A percentile compares a stretch with the other conserved stretches of the same genome.
Evolutionary conservation across 164 flowering plant species (phyloP).

Genomic region (Tetrastigma voinierianum): DNA sequence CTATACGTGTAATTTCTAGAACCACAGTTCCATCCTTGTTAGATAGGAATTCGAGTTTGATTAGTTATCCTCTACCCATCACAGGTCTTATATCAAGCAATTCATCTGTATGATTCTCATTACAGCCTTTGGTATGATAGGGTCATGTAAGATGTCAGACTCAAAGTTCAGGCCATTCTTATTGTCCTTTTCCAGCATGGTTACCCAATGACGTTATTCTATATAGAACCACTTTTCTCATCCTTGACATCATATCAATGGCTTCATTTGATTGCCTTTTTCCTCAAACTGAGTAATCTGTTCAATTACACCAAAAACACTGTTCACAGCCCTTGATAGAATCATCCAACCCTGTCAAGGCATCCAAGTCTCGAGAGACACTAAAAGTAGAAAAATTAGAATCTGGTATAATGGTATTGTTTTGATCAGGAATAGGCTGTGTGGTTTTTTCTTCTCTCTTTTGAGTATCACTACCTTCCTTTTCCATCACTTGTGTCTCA

Average conservation of each 20-base stretch:
- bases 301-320: slow-evolving; percentile 89
- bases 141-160: slow-evolving; percentile 19
- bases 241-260: slow-evolving; percentile 21
- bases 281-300: slow-evolving; percentile 74
- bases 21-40: slow-evolving; percentile 5
- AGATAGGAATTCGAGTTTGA: slow-evolving; percentile 4
- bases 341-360: slow-evolving; percentile 88
- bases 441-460: slow-evolving; percentile 39
- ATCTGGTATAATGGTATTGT: slow-evolving; percentile 20
- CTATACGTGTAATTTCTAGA: slow-evolving; percentile 13
- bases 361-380: slow-evolving; percentile 84
- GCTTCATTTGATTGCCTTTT: slow-evolving; percentile 31
- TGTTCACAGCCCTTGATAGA: slow-evolving; percentile 95
- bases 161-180: slow-evolving; percentile 4
- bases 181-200: slow-evolving; percentile 11
- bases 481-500: slow-evolving; percentile 36
- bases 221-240: slow-evolving; percentile 24
- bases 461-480: slow-evolving; percentile 33
- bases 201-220: slow-evolving; percentile 16
- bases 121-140: slow-evolving; percentile 7
- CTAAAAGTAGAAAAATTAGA: slow-evolving; percentile 42
- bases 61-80: slow-evolving; percentile 14
- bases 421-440: slow-evolving; percentile 33
- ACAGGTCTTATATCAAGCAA: slow-evolving; percentile 18
- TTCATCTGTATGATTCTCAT: slow-evolving; percentile 17